Evolutionary conservation across 352 stramenopile species (phyloP).

Genomic region (Pythium grandisporangium): DNA sequence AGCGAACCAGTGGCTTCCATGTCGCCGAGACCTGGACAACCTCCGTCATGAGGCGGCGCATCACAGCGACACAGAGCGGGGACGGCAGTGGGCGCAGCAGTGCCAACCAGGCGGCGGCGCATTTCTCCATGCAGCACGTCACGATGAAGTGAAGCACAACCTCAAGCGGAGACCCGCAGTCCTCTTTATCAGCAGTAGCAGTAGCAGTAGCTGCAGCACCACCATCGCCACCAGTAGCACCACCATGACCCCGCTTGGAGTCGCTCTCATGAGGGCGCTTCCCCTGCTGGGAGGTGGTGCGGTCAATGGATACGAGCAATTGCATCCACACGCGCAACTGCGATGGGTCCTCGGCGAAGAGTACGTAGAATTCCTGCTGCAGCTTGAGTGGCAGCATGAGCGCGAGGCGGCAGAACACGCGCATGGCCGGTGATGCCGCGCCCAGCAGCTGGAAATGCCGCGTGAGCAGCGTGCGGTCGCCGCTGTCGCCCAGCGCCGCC

Average conservation of each 20-base stretch:
- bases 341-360: slow-evolving; percentile 32
- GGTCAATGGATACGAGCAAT: slow-evolving; percentile 26
- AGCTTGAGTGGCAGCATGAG: slow-evolving; percentile 26
- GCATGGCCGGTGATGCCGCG: slow-evolving; percentile 12
- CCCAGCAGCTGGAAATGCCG: slow-evolving; percentile 51
- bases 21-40: slow-evolving; percentile 18
- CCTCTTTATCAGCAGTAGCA: slow-evolving; percentile 1
- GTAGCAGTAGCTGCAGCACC: too few relatives aligned
- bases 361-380: slow-evolving; percentile 42
- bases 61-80: slow-evolving; percentile 17
- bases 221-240: too few relatives aligned
- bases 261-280: too few relatives aligned
- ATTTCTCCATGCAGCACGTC: slow-evolving; percentile 30
- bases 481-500: slow-evolving; percentile 24
- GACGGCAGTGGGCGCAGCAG: slow-evolving; percentile 25
- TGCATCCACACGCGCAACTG: slow-evolving; percentile 39
- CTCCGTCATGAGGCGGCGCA: slow-evolving; percentile 13
- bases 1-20: slow-evolving; percentile 42
- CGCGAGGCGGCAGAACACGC: slow-evolving; percentile 34
- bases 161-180: slow-evolving; percentile 8
- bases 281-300: too few relatives aligned
- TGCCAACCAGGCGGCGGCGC: slow-evolving; percentile 31
- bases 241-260: too few relatives aligned
- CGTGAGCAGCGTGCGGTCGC: slow-evolving; percentile 31
- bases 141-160: slow-evolving; percentile 24